Base-by-base conservation (phyloP, 208 protist genomes). In the Leptomonas pyrrhocoris region DNA sequence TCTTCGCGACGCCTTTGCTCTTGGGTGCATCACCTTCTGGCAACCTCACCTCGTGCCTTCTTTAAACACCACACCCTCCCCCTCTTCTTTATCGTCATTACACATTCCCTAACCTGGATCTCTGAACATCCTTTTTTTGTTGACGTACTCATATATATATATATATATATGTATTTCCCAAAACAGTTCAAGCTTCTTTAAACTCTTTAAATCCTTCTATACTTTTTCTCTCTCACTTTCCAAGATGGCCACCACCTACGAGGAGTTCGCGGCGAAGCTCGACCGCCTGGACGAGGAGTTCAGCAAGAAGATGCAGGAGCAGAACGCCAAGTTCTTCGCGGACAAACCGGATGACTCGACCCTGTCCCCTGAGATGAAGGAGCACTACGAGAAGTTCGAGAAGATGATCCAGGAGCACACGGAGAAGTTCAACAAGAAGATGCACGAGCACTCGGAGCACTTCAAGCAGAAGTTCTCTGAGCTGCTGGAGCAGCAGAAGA, bases 401-500 rank as follows among this genome's bases (percentile, higher is more conserved):
- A 91, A 91, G 79, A 92, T 95, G 84, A 95, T 94, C 75, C 80
- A 96, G 83, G 88, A 96, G 83, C 89, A 96, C 85, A 94, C 87
- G 25, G 91, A 94, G 28, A 96, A 96, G 79, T 96, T 96, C 84
- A 94, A 91, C 81, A 94, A 94, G 76, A 96, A 94, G 83, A 94
- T 96, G 92, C 76, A 79, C 75, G 89, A 96, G 73, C 88, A 94
- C 85, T 94, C 88, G 15, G 84, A 89, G 74, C 88, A 94, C 81
- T 95, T 96, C 85, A 95, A 95, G 86, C 69, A 82, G 62, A 96
- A 95, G 84, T 94, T 94, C 66, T 34, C 80, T 6, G 92, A 96
- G 75, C 85, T 94, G 48, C 85, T 96, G 42, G 88, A 94, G 83
- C 88, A 95, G 87, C 90, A 96, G 84, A 94, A 95, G 88, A 90